Conservation (phyloP, 78 protist genomes). For the Mastigamoeba balamuthi region DNA sequence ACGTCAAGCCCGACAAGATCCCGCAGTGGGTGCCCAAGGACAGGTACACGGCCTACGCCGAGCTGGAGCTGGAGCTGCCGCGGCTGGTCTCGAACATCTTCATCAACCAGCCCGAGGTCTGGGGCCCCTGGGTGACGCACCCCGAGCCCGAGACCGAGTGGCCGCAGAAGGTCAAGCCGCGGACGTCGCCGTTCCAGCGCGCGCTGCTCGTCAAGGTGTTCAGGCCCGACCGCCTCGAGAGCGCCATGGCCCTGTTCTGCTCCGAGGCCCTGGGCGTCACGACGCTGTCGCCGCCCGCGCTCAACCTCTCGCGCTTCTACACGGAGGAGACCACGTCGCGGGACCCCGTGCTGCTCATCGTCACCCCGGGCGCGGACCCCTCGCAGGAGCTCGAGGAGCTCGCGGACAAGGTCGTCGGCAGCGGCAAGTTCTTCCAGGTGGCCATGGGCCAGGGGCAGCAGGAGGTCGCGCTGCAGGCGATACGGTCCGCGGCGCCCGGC, state of each 20-base stretch:
- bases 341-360: constrained; percentile 54
- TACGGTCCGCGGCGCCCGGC: constrained; percentile 22
- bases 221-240: constrained; percentile 62
- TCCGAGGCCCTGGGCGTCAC: constrained; percentile 40
- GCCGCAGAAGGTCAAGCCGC: not conserved
- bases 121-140: not conserved
- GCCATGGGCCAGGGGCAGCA: constrained; percentile 81
- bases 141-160: not conserved
- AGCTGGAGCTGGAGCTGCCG: not conserved
- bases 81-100: not conserved
- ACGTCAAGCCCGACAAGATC: no score
- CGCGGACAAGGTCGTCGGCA: constrained; percentile 1
- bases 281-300: constrained; percentile 55
- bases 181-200: constrained; percentile 23
- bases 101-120: not conserved
- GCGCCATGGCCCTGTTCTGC: constrained; percentile 3
- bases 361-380: constrained; percentile 75
- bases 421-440: constrained; percentile 50
- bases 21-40: not conserved
- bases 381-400: constrained; percentile 8
- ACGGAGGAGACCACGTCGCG: not conserved
- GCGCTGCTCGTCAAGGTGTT: constrained; percentile 52
- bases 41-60: not conserved
- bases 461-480: constrained; percentile 50
- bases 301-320: constrained; percentile 61